Conservation (phyloP, 768 basidiomycete species). For the Termitomyces sp. region DNA sequence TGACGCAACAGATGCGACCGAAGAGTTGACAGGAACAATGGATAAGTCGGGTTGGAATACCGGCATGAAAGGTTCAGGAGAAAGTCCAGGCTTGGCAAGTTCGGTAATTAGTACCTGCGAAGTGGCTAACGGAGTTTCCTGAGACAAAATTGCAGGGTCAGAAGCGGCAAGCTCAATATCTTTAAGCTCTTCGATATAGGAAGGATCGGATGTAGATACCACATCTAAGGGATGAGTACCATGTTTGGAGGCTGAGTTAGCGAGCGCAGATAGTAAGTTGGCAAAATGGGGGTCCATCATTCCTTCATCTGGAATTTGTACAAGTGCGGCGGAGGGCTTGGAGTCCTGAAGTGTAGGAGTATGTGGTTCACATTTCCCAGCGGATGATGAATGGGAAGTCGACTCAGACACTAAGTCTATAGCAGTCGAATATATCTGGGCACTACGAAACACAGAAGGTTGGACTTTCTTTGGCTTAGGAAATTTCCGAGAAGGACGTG, state of each 20-base stretch:
- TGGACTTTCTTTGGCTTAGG: slow-evolving; percentile 21
- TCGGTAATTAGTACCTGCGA: neutral
- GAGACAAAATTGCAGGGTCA: neutral
- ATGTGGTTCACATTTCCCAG: slow-evolving; percentile 54
- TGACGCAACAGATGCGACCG: neutral
- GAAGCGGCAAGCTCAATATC: neutral
- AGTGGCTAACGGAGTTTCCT: neutral
- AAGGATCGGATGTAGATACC: neutral
- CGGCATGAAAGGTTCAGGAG: neutral
- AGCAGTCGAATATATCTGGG: neutral
- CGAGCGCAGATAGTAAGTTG: slow-evolving; percentile 56
- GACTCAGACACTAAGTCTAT: slow-evolving; percentile 49
- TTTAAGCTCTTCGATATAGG: neutral
- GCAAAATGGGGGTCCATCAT: slow-evolving; percentile 68
- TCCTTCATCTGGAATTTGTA: slow-evolving; percentile 28
- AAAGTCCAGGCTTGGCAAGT: neutral
- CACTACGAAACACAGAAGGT: neutral
- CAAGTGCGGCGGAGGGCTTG: slow-evolving; percentile 29
- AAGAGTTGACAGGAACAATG: neutral
- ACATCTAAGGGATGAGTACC: neutral
- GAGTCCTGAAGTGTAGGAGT: slow-evolving; percentile 60
- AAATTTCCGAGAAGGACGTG: slow-evolving; percentile 38
- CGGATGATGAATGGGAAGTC: slow-evolving; percentile 62
- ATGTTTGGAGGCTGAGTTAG: slow-evolving; percentile 40
- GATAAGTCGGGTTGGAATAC: neutral